Evolutionary conservation across 352 stramenopile species (phyloP).

Genomic region (Globisporangium cederbergense): DNA sequence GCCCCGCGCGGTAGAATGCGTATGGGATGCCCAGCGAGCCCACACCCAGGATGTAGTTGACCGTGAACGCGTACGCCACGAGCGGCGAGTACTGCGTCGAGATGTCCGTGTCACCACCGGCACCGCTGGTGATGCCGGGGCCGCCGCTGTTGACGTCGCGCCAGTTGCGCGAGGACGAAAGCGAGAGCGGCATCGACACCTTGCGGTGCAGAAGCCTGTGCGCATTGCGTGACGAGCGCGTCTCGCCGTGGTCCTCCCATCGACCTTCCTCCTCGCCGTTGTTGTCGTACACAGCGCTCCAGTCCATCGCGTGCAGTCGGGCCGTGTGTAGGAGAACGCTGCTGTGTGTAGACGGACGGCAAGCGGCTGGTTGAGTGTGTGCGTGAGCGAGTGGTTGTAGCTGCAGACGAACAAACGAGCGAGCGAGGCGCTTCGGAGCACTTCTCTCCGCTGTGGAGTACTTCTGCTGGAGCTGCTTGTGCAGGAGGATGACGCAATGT

Average conservation of each 20-base stretch:
- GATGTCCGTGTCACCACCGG: background rate
- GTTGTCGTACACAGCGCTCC: slow-evolving; percentile 75
- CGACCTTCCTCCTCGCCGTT: slow-evolving; percentile 54
- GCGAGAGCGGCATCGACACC: slow-evolving; percentile 40
- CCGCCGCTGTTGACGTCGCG: background rate
- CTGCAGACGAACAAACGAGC: slow-evolving; percentile 5
- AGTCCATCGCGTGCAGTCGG: slow-evolving; percentile 48
- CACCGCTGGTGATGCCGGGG: slow-evolving; percentile 1
- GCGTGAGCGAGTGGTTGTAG: background rate
- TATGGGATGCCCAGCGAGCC: slow-evolving; percentile 89
- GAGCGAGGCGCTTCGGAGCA: background rate
- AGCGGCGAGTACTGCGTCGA: slow-evolving; percentile 56
- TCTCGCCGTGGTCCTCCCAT: slow-evolving; percentile 72
- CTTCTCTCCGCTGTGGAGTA: background rate
- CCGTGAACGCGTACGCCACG: slow-evolving; percentile 87
- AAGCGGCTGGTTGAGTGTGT: background rate
- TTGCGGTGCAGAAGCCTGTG: slow-evolving; percentile 66
- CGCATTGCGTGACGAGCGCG: slow-evolving; percentile 62
- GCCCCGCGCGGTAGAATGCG: slow-evolving; percentile 76
- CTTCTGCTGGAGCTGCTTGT: background rate
- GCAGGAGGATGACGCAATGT: slow-evolving; percentile 10
- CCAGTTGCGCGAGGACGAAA: background rate
- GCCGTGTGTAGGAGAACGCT: too few species aligned
- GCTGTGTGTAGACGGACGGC: background rate
- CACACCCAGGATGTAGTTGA: slow-evolving; percentile 92